Conservation (phyloP, 352 stramenopile genomes). For the Phytophthora idaei region DNA sequence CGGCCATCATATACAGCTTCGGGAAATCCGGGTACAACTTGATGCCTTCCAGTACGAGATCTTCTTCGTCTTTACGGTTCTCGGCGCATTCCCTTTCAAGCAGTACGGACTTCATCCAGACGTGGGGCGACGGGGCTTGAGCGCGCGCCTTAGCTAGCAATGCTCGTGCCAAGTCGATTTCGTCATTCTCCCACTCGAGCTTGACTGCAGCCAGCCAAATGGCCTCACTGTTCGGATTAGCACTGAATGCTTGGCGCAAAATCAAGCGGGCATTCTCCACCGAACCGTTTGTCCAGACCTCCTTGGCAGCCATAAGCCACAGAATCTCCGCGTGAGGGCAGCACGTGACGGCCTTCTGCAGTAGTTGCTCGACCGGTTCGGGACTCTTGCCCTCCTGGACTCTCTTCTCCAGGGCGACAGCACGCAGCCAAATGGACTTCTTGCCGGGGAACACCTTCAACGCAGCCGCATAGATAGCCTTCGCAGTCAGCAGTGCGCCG, state of each 20-base stretch:
- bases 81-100: slow-evolving; percentile 92
- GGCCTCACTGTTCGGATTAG: slow-evolving; percentile 96
- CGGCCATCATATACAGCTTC: slow-evolving; percentile 99
- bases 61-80: slow-evolving; percentile 64
- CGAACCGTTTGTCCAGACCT: slow-evolving; percentile 95
- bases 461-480: slow-evolving; percentile 94
- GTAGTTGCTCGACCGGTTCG: slow-evolving; percentile 85
- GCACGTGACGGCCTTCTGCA: slow-evolving; percentile 93
- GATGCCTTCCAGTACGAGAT: slow-evolving; percentile 92
- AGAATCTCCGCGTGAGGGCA: slow-evolving; percentile 96
- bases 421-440: slow-evolving; percentile 96
- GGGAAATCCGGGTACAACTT: slow-evolving; percentile 90
- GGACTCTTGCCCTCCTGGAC: slow-evolving; percentile 81
- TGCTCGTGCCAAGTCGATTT: slow-evolving; percentile 92
- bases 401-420: slow-evolving; percentile 96
- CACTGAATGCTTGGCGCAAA: slow-evolving; percentile 95
- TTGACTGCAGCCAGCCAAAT: slow-evolving; percentile 98
- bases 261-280: slow-evolving; percentile 94
- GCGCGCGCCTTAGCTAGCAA: slow-evolving; percentile 80
- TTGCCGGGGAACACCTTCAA: slow-evolving; percentile 91
- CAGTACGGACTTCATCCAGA: slow-evolving; percentile 99
- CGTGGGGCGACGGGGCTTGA: slow-evolving; percentile 89
- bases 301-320: slow-evolving; percentile 98
- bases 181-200: slow-evolving; percentile 98
- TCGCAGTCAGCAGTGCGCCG: slow-evolving; percentile 90